These are phyloP conservation scores for Sclerotinia spermophila DNA, from an alignment of 2,329 filamentous ascomycete species.

Conservation along the genomic window DNA sequence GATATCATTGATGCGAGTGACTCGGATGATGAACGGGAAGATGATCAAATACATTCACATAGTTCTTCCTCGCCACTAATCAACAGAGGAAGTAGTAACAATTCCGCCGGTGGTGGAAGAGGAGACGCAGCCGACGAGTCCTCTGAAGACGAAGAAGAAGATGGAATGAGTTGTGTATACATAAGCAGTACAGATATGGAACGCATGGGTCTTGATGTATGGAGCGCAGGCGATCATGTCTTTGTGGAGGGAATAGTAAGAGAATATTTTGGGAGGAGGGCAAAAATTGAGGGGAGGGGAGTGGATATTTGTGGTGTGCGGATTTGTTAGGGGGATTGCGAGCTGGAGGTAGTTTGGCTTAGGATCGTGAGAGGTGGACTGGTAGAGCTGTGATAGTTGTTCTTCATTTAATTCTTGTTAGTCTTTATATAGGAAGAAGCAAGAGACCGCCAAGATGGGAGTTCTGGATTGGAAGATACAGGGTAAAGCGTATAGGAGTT, in stretches of 20 bases:
- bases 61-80: neutral
- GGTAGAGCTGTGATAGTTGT: neutral
- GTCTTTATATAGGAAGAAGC: neutral
- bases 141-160: constrained; percentile 40
- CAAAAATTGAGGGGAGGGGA: constrained; percentile 63
- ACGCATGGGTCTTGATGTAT: constrained; percentile 72
- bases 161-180: constrained; percentile 41
- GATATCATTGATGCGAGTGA: constrained; percentile 53
- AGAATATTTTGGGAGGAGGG: constrained; percentile 63
- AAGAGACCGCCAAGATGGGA: neutral
- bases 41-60: constrained; percentile 22
- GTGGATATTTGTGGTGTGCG: constrained; percentile 71
- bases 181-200: constrained; percentile 63
- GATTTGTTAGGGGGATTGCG: constrained; percentile 50
- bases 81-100: neutral
- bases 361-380: neutral
- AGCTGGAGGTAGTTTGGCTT: neutral
- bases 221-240: constrained; percentile 66
- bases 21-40: constrained; percentile 38
- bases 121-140: constrained; percentile 42
- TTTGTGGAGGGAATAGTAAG: constrained; percentile 62
- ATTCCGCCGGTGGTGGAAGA: no score
- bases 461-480: neutral
- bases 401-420: neutral
- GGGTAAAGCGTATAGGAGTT: neutral